Conservation (phyloP, 179 eudicot genomes). For the Dionaea muscipula region DNA sequence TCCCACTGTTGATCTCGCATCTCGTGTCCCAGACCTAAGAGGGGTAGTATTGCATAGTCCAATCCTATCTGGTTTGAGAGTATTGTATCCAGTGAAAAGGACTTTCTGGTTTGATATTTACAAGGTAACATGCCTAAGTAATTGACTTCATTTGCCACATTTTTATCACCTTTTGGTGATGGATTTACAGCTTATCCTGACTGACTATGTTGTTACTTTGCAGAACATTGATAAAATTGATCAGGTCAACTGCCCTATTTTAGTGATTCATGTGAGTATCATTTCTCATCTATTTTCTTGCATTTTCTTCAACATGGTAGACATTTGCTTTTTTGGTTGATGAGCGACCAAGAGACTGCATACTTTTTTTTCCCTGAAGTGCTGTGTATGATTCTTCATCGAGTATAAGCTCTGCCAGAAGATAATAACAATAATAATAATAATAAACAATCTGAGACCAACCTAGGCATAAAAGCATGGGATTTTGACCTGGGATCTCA, state of each 20-base stretch:
- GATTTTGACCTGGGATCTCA: no score
- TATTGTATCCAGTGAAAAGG: slow-evolving; percentile 71
- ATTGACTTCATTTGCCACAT: neutral
- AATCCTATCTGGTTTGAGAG: slow-evolving; percentile 79
- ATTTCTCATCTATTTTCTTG: neutral
- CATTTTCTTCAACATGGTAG: neutral
- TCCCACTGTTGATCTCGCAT: slow-evolving; percentile 84
- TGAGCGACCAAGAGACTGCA: no score
- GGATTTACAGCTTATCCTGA: neutral
- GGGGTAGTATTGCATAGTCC: slow-evolving; percentile 94
- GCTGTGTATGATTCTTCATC: no score
- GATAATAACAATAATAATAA: no score
- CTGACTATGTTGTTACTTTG: neutral
- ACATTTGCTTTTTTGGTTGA: neutral
- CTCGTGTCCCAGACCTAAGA: slow-evolving; percentile 73
- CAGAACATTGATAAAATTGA: slow-evolving; percentile 87
- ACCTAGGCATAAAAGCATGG: no score
- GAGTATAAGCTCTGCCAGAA: no score
- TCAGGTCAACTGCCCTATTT: slow-evolving; percentile 65
- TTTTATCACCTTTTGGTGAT: neutral
- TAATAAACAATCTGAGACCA: no score
- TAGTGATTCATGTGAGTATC: slow-evolving; percentile 69
- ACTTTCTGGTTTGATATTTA: slow-evolving; percentile 92
- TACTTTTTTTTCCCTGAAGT: no score
- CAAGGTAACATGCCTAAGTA: slow-evolving; percentile 45